These are phyloP conservation scores for Cyberlindnera saturnus DNA, from an alignment of 805 yeast genomes.

Conservation along the genomic window DNA sequence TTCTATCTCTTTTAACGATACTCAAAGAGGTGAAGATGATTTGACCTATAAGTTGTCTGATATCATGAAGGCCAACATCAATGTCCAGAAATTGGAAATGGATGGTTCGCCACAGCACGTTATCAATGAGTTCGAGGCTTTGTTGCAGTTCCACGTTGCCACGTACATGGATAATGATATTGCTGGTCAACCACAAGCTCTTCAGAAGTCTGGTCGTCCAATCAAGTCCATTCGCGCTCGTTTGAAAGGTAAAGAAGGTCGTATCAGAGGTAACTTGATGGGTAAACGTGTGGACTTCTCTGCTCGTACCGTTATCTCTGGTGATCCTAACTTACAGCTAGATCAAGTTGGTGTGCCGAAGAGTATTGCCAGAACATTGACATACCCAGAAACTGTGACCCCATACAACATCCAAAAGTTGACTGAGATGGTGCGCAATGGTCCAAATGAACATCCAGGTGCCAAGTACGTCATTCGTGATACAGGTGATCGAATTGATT, in stretches of 20 bases:
- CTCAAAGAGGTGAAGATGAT: slow-evolving; percentile 99
- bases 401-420: slow-evolving; percentile 93
- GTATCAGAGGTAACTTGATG: slow-evolving; percentile 97
- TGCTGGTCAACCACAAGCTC: slow-evolving; percentile 99
- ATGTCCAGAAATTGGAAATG: slow-evolving; percentile 94
- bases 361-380: slow-evolving; percentile 89
- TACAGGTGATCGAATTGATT: slow-evolving; percentile 97
- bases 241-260: slow-evolving; percentile 98
- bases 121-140: slow-evolving; percentile 90
- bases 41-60: slow-evolving; percentile 96
- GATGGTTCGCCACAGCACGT: slow-evolving; percentile 99
- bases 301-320: slow-evolving; percentile 98
- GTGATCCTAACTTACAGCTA: slow-evolving; percentile 95
- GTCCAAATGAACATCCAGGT: slow-evolving; percentile 99
- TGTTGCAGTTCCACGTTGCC: slow-evolving; percentile 95
- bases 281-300: slow-evolving; percentile 99
- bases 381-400: slow-evolving; percentile 96
- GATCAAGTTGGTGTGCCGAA: slow-evolving; percentile 99
- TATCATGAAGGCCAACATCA: slow-evolving; percentile 91
- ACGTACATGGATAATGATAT: slow-evolving; percentile 99
- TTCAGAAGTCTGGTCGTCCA: slow-evolving; percentile 98
- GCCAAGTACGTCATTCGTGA: slow-evolving; percentile 98
- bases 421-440: slow-evolving; percentile 91
- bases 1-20: slow-evolving; percentile 94
- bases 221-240: slow-evolving; percentile 99